Base-by-base conservation (phyloP, 495 filamentous ascomycete species). In the Glutinoglossum americanum region DNA sequence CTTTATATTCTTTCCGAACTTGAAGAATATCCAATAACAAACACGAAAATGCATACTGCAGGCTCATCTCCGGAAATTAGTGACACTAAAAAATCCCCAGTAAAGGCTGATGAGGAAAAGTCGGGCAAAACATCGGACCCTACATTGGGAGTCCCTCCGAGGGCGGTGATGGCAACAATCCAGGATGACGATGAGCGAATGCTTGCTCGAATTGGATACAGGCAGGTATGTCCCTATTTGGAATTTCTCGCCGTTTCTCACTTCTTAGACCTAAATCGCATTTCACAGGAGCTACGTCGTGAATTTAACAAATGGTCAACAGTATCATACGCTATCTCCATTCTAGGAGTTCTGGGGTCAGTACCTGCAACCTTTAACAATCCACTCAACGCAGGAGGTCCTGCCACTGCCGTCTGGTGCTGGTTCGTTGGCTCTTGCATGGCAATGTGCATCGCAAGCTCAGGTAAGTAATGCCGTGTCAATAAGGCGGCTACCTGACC, bases 291-390 rank as follows among this genome's bases (percentile, higher is more conserved):
- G 65, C 60, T 85, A 6, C 69, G 70, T 57, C 73, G 82, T 44
- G 79, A 85, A 55, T 85, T 85, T 63, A 83, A 76, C 5, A 82
- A 79, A 73, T 85, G 79, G 80, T 85, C 82, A 4, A 85, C 81
- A 1, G 71, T 84, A 8, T 85, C 82, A 9, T 85, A 85, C 69
- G 82, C 82, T 45, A 82, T 85, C 65, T 84, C 80, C 27, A 82
- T 85, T 58, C 66, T 85, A 1, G 82, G 82, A 9, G 80, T 85
- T 0, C 67, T 85, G 0, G 82, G 82, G 17, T 84, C 80, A 0
- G 80, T 84, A 1, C 82, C 82, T 11, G 82, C 82, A 19, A 85
- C 82, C 7, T 81, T 83, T 54, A 76, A 76, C 23, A 73, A 71
- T 49, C 80, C 82, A 1, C 68, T 84, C 37, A 69, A 69, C n/a